Evolutionary conservation across 352 stramenopile genomes (phyloP).

Genomic region (Pythium pyrilobum): DNA sequence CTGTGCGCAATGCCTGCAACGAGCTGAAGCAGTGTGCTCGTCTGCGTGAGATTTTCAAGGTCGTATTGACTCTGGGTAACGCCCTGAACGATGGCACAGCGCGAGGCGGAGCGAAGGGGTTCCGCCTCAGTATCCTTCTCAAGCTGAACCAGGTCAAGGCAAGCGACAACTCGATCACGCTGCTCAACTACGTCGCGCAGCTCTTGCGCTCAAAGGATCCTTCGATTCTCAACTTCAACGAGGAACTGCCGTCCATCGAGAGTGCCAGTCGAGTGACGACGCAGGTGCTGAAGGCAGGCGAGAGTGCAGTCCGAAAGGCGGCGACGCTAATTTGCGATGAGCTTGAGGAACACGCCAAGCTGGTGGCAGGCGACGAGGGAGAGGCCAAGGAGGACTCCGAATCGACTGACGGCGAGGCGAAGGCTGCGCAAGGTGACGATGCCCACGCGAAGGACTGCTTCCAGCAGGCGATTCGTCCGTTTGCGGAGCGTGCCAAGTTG

Average conservation of each 20-base stretch:
- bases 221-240: slow-evolving; percentile 66
- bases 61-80: slow-evolving; percentile 86
- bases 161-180: slow-evolving; percentile 73
- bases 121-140: slow-evolving; percentile 80
- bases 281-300: slow-evolving; percentile 73
- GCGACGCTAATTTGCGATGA: slow-evolving; percentile 66
- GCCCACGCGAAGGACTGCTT: slow-evolving; percentile 46
- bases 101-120: slow-evolving; percentile 82
- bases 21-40: slow-evolving; percentile 86
- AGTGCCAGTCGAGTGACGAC: slow-evolving; percentile 71
- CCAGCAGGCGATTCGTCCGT: slow-evolving; percentile 69
- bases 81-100: slow-evolving; percentile 87
- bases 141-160: slow-evolving; percentile 89
- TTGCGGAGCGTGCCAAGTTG: slow-evolving; percentile 60
- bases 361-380: slow-evolving; percentile 18
- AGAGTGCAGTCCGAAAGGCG: slow-evolving; percentile 67
- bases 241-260: slow-evolving; percentile 64
- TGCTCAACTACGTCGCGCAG: slow-evolving; percentile 78
- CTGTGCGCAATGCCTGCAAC: slow-evolving; percentile 83
- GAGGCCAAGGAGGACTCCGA: slow-evolving; percentile 20
- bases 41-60: slow-evolving; percentile 82
- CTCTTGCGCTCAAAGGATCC: slow-evolving; percentile 64
- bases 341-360: slow-evolving; percentile 61
- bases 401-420: slow-evolving; percentile 9
- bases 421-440: slow-evolving; percentile 11